These are phyloP conservation scores for Pecoramyces ruminantium DNA, from an alignment of 192 early-diverging fungal species.

Conservation along the genomic window DNA sequence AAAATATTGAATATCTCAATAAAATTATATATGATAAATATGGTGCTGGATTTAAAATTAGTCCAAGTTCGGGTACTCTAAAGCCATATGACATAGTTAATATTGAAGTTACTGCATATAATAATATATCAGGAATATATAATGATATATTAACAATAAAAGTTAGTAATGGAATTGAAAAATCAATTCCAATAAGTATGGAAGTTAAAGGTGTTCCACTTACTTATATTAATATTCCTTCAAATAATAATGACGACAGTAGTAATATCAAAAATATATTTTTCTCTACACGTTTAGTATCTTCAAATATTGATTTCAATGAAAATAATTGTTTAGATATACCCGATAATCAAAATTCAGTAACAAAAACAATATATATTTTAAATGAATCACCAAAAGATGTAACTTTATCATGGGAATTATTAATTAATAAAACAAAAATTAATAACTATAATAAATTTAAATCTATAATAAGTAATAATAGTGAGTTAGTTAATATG, in stretches of 20 bases:
- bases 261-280: not conserved
- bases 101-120: not conserved
- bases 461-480: not conserved
- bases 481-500: not conserved
- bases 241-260: not conserved
- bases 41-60: not conserved
- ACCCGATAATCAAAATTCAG: not conserved
- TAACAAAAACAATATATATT: not conserved
- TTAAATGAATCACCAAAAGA: not conserved
- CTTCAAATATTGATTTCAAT: not conserved
- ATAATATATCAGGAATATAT: not conserved
- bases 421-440: not conserved
- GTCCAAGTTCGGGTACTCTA: not conserved
- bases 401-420: not conserved
- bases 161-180: not conserved
- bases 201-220: not conserved
- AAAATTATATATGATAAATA: not conserved
- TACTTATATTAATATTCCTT: not conserved
- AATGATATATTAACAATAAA: not conserved
- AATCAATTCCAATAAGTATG: not conserved
- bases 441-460: not conserved
- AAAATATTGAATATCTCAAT: not conserved
- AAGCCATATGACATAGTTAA: not conserved
- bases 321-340: not conserved
- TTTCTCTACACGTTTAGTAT: not conserved